A percentile compares a stretch with the other conserved stretches of the same genome.
Conservation (phyloP, 2,329 filamentous ascomycete genomes). For the Penicillium sp. region DNA sequence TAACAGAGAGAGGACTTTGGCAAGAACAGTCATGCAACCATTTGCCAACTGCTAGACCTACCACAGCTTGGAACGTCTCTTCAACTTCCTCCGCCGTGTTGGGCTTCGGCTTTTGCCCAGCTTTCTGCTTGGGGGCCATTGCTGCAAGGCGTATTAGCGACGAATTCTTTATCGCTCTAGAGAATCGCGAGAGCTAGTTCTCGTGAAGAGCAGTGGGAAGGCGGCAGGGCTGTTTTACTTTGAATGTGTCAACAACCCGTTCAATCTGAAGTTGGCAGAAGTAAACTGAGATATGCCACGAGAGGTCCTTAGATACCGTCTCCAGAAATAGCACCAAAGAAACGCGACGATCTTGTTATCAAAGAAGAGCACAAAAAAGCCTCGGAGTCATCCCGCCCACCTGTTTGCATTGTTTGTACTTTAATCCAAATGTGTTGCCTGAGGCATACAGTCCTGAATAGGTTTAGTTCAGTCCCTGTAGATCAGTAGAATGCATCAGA, state of each 20-base stretch:
- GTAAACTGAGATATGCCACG: not conserved
- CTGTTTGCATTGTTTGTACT: slow-evolving; percentile 18
- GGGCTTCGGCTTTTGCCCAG: slow-evolving; percentile 27
- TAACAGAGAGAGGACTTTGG: not conserved
- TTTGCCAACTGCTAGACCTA: slow-evolving; percentile 30
- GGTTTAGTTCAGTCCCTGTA: not conserved
- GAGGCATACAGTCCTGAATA: not conserved
- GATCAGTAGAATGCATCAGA: not conserved
- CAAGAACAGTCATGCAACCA: not conserved
- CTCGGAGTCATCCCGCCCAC: slow-evolving; percentile 22
- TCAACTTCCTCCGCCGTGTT: slow-evolving; percentile 51
- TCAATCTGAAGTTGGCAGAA: not conserved
- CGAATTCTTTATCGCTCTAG: not conserved
- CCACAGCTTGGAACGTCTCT: slow-evolving; percentile 56
- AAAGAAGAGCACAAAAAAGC: slow-evolving; percentile 26
- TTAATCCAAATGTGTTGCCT: not conserved
- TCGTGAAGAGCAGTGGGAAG: not conserved
- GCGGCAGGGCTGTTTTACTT: not conserved
- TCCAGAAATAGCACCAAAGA: slow-evolving; percentile 2
- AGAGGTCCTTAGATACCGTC: not conserved
- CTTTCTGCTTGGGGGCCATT: slow-evolving; percentile 32
- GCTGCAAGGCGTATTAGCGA: slow-evolving; percentile 2
- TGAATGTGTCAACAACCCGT: not conserved
- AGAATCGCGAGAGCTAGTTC: not conserved
- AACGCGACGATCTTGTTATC: slow-evolving; percentile 8